Evolutionary conservation across 805 yeast genomes (phyloP), one percentile per base, ranked within the genome.

Genomic region (Debaryomyces maramus): DNA sequence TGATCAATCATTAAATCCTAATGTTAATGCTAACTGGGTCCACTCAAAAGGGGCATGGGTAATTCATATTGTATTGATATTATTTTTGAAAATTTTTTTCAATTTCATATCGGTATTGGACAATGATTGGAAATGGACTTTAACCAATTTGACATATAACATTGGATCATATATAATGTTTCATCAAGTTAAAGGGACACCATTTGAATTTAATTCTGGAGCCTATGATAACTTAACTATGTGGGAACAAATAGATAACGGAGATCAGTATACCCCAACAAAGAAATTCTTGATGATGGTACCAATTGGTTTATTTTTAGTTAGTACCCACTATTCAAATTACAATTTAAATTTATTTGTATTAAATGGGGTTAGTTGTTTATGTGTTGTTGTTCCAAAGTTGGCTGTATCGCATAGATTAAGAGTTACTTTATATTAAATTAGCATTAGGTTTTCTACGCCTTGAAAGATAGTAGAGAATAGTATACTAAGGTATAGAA

Each of bases 191-290:
- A 93, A 91, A 56, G 99, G 99, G 27, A 89, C 96, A 2, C 99
- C 99, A 0, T 93, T 91, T 59, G 99, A 93, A 53, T 90, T 91
- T 70, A 93, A 90, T 58, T 83, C 86, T 29, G 99, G 99, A 31
- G 98, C 97, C 0, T 93, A 85, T 64, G 99, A 91, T 60, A 83
- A 88, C 56, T 73, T 91, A 50, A 93, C 97, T 16, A 88, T 91
- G 97, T 91, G 99, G 99, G 99, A 91, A 65, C 99, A 91, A 65
- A 83, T 85, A 43, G 95, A 87, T 61, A 82, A 90, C 55, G 99
- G 98, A 43, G 97, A 89, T 58, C 95, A 89, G 63, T 91, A 90
- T 61, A 93, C 99, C 0, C 99, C 99, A 9, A 83, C 96, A 27
- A 90, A 93, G 72, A 91, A 91, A 65, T 91, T 89, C 58, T 71